A percentile compares a stretch with the other conserved stretches of the same genome.
These are phyloP conservation scores for Backusella psychrophila DNA, from an alignment of 192 early-diverging fungal species.

Conservation along the genomic window DNA sequence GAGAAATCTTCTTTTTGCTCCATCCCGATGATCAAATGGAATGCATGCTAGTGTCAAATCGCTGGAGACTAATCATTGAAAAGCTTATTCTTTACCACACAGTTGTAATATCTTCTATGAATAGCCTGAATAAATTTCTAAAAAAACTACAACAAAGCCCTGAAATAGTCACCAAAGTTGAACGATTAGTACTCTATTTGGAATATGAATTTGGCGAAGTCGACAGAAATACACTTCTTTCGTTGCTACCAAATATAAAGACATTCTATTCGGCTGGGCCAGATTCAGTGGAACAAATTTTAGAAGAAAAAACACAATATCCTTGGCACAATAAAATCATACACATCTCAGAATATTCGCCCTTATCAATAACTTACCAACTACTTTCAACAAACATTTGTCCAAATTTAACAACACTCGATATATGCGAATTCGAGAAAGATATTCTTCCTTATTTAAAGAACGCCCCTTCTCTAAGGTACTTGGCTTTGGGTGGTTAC, in stretches of 20 bases:
- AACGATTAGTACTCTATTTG: not conserved
- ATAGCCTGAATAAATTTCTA: not conserved
- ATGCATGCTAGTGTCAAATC: not conserved
- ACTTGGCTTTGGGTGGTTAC: not conserved
- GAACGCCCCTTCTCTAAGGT: not conserved
- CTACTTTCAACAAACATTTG: not conserved
- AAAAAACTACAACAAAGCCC: not conserved
- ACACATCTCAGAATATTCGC: not conserved
- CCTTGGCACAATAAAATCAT: not conserved
- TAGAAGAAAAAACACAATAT: not conserved
- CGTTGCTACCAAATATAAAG: not conserved
- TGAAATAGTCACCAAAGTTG: not conserved
- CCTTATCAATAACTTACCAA: not conserved
- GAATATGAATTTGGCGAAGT: constrained; percentile 1
- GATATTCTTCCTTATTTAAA: not conserved
- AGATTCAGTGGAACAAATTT: not conserved
- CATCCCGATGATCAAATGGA: constrained; percentile 6
- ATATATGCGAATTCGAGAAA: not conserved
- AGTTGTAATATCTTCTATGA: not conserved
- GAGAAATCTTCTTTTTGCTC: not conserved
- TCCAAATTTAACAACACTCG: not conserved
- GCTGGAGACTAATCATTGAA: not conserved
- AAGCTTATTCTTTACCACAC: not conserved
- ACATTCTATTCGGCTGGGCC: not conserved
- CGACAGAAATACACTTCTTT: not conserved